Conservation (phyloP, 2,329 filamentous ascomycete genomes). For the Dryadomyces quercus-mongolicae region DNA sequence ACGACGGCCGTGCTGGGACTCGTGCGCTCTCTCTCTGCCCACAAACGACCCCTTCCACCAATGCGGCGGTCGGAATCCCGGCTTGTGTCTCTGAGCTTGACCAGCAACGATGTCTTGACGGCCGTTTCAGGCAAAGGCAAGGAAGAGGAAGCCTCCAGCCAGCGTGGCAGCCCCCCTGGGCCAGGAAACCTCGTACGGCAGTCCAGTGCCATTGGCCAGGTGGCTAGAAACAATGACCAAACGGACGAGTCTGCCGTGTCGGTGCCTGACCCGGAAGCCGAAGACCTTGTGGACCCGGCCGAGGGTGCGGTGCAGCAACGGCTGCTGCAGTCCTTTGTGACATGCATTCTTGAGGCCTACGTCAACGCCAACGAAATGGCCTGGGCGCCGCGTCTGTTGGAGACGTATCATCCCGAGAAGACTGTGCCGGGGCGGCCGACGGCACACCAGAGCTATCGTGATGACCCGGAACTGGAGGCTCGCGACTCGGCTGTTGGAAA, state of each 20-base stretch:
- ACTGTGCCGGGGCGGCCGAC: slow-evolving; percentile 50
- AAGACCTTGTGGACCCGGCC: slow-evolving; percentile 37
- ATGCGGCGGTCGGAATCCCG: slow-evolving; percentile 34
- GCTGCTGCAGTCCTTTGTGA: slow-evolving; percentile 65
- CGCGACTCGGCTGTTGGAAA: slow-evolving; percentile 60
- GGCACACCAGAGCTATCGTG: slow-evolving; percentile 47
- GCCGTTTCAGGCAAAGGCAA: not conserved
- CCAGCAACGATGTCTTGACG: not conserved
- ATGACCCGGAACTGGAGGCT: slow-evolving; percentile 47
- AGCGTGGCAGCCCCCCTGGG: not conserved
- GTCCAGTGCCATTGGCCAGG: slow-evolving; percentile 23
- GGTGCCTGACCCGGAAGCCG: slow-evolving; percentile 50
- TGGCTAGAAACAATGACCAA: slow-evolving; percentile 26
- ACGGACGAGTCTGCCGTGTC: slow-evolving; percentile 41
- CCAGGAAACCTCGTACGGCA: slow-evolving; percentile 19
- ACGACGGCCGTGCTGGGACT: slow-evolving; percentile 60
- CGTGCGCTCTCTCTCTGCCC: slow-evolving; percentile 55
- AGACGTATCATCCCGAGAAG: slow-evolving; percentile 54
- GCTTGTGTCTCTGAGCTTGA: not conserved
- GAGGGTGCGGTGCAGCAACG: slow-evolving; percentile 51
- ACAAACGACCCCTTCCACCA: slow-evolving; percentile 51
- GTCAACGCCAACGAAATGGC: slow-evolving; percentile 47
- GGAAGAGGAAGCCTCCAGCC: not conserved
- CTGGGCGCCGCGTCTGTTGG: slow-evolving; percentile 54
- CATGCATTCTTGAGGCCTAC: slow-evolving; percentile 64